Evolutionary conservation across 306 rosid genomes (phyloP), one percentile per base, ranked within the genome.

Genomic region (Clitoria ternatea): DNA sequence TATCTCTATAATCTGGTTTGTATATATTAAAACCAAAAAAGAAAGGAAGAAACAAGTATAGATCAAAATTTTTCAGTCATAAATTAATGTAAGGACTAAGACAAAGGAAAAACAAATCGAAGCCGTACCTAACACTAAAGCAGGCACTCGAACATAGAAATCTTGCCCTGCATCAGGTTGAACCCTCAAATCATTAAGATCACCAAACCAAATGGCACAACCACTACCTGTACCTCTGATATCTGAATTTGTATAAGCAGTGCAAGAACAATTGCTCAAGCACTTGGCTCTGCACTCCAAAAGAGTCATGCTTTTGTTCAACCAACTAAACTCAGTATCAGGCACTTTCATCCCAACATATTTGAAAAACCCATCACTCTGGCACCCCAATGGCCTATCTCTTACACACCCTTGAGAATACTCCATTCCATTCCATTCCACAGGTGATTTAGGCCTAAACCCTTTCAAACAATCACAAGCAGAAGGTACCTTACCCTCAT

Each of bases 201-300:
- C 85, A 3, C 83, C 92, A 27, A 76, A 76, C 97, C 97, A 91
- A 74, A 85, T 42, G 44, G 74, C 89, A 70, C 96, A 91, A 12
- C 90, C 96, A 49, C 79, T 80, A 6, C 96, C 91, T 36, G 45
- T 20, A 29, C 77, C 88, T 45, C 88, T 85, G 27, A 89, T 74
- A 69, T 91, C 84, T n/a, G 87, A 73, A 65, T 80, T 83, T 13
- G 90, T 12, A 20, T 75, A 86, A 15, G 90, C 89, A 64, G 65
- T 78, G 35, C 96, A 91, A 13, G 96, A 81, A 44, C 96, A 91
- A 12, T 91, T 80, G 5, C 47, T 72, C 72, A 74, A 77, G 76
- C 97, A 91, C 66, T 66, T 80, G 0, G 3, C 33, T 78, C 22
- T 82, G 87, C 96, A 91, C 35, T 74, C 80, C 5, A 72, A 63